Conservation (phyloP, 371 early-diverging fungal genomes). For the Mortierella sp. region DNA sequence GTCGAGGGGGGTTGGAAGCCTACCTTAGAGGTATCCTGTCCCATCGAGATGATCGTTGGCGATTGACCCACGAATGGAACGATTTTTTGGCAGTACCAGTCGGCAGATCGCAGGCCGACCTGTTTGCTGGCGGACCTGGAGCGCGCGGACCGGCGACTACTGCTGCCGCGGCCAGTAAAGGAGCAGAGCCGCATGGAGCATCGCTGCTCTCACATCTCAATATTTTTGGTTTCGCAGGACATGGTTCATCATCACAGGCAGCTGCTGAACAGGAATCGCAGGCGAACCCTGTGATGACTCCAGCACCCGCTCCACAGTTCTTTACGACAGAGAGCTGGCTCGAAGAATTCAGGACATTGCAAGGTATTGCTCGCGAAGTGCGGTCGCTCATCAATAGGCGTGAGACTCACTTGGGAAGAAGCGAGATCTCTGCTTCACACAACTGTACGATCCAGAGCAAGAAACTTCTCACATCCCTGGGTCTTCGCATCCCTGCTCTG, state of each 20-base stretch:
- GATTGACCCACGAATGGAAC: conserved; percentile 77
- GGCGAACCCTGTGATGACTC: conserved; percentile 16
- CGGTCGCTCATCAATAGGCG: conserved; percentile 77
- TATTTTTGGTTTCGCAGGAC: conserved; percentile 39
- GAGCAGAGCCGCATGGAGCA: conserved; percentile 7
- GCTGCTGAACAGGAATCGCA: background rate
- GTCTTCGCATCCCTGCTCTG: conserved; percentile 63
- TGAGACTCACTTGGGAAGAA: conserved; percentile 77
- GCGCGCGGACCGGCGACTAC: conserved; percentile 40
- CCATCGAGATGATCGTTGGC: conserved; percentile 83
- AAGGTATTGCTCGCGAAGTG: conserved; percentile 74
- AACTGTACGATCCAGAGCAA: conserved; percentile 83
- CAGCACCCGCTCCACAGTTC: conserved; percentile 40
- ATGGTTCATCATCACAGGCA: background rate
- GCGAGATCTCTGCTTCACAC: conserved; percentile 81
- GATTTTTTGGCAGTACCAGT: conserved; percentile 82
- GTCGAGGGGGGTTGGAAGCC: conserved; percentile 82
- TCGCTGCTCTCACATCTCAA: conserved; percentile 48
- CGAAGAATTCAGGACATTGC: conserved; percentile 77
- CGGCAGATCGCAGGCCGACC: conserved; percentile 60
- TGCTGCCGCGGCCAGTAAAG: conserved; percentile 18
- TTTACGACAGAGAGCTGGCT: conserved; percentile 89
- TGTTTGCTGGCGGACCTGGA: conserved; percentile 29
- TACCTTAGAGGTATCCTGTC: conserved; percentile 84
- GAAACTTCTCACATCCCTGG: conserved; percentile 67